A percentile compares a stretch with the other conserved stretches of the same genome.
phyloP scores from a whole-genome alignment of 495 filamentous ascomycete genomes.

The Daldinia concentrica region DNA sequence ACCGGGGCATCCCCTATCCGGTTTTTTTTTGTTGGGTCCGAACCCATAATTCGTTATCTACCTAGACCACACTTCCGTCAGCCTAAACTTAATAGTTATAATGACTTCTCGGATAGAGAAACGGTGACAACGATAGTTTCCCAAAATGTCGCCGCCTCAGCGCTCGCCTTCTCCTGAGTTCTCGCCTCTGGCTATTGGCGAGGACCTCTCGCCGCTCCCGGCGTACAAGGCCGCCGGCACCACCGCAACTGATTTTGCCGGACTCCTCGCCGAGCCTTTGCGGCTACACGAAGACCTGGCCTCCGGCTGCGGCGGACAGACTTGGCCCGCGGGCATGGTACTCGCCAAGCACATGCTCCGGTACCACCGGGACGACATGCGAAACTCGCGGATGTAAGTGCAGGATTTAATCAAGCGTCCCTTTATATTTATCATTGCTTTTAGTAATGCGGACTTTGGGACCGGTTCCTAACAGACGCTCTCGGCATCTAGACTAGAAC shows the following conservation, averaged over 20 bases:
- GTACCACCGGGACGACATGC: slow-evolving; percentile 67
- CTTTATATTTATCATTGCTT: slow-evolving; percentile 39
- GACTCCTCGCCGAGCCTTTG: slow-evolving; percentile 73
- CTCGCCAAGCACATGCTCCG: slow-evolving; percentile 84
- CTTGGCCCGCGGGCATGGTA: slow-evolving; percentile 94
- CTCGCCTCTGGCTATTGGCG: slow-evolving; percentile 65
- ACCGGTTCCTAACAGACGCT: slow-evolving; percentile 12
- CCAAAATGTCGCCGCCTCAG: slow-evolving; percentile 29
- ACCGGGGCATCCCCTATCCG: slow-evolving; percentile 8
- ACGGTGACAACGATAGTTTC: slow-evolving; percentile 4
- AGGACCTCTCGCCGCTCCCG: slow-evolving; percentile 72
- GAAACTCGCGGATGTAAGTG: slow-evolving; percentile 75
- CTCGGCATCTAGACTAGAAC: slow-evolving; percentile 72
- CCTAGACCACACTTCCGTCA: slow-evolving; percentile 1
- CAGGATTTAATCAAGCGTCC: neutral
- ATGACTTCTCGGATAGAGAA: neutral
- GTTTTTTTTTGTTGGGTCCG: slow-evolving; percentile 19
- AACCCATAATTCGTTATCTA: slow-evolving; percentile 22
- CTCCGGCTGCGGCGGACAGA: slow-evolving; percentile 87
- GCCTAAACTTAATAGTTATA: neutral
- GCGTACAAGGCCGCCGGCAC: slow-evolving; percentile 70
- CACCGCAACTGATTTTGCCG: slow-evolving; percentile 73
- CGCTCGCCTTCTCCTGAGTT: slow-evolving; percentile 48
- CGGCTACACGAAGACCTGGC: slow-evolving; percentile 83
- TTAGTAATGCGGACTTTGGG: slow-evolving; percentile 23